A percentile compares a stretch with the other conserved stretches of the same genome.
phyloP scores from a whole-genome alignment of 2,329 filamentous ascomycete genomes.

The Ophiostoma angusticollis region DNA sequence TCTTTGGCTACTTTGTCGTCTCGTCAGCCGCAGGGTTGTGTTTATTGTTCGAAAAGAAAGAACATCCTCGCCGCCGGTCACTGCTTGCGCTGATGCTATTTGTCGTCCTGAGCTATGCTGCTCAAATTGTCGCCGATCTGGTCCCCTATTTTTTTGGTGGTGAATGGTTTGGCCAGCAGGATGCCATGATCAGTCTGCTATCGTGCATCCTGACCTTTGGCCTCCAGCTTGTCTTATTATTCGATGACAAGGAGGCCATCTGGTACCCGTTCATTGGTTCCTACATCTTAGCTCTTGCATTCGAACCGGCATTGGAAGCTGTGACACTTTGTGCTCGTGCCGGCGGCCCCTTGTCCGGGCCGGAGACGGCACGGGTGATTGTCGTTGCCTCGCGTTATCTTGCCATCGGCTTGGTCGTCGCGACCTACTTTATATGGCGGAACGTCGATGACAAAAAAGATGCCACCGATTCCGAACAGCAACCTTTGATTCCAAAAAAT shows the following conservation, averaged over 20 bases:
- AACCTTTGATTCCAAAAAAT: constrained; percentile 40
- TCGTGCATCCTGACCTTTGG: constrained; percentile 53
- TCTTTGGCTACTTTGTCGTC: constrained; percentile 45
- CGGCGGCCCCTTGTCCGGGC: constrained; percentile 3
- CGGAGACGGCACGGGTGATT: constrained; percentile 20
- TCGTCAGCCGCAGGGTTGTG: constrained; percentile 38
- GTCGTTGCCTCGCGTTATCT: constrained; percentile 23
- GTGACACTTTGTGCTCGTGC: constrained; percentile 14
- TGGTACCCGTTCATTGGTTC: constrained; percentile 54
- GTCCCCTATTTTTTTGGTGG: constrained; percentile 22
- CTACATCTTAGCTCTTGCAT: constrained; percentile 44
- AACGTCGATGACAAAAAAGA: constrained; percentile 10
- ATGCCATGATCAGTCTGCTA: constrained; percentile 43
- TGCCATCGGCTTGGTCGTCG: constrained; percentile 22
- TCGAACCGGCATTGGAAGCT: constrained; percentile 36
- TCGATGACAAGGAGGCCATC: constrained; percentile 35
- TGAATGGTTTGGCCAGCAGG: constrained; percentile 31
- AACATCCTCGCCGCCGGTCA: constrained; percentile 29
- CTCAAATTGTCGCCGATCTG: constrained; percentile 31
- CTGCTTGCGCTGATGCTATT: constrained; percentile 31
- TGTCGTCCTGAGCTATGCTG: constrained; percentile 32
- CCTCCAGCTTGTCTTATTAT: constrained; percentile 42
- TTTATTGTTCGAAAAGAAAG: constrained; percentile 28
- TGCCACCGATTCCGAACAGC: constrained; percentile 26
- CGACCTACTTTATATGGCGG: constrained; percentile 19